Percentiles rank a stretch among this genome's conserved stretches.
Evolutionary conservation across 768 basidiomycete genomes (phyloP).

Genomic region (Trametes cingulata): DNA sequence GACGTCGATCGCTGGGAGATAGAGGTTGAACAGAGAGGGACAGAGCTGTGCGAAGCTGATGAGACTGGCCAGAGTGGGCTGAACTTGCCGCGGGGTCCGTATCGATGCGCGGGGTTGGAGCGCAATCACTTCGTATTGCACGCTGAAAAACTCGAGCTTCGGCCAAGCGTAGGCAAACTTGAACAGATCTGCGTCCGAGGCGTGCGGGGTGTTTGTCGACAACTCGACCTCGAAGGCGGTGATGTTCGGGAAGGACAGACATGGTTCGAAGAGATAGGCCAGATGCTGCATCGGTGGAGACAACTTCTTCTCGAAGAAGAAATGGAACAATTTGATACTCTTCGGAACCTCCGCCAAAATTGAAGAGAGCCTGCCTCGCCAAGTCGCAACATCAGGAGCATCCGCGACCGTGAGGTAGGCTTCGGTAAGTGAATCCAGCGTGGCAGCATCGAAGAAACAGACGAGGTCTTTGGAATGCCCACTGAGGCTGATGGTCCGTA

Average conservation of each 20-base stretch:
- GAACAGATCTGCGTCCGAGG: not conserved
- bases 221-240: not conserved
- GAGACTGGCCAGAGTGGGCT: not conserved
- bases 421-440: too few species aligned
- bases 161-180: not conserved
- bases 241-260: not conserved
- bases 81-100: not conserved
- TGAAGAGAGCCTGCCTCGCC: too few species aligned
- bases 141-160: not conserved
- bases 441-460: too few species aligned
- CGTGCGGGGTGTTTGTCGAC: not conserved
- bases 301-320: too few species aligned
- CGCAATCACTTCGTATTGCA: too few species aligned
- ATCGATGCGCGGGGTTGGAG: not conserved
- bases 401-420: too few species aligned
- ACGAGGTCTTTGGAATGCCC: too few species aligned
- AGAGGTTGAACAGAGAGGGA: not conserved
- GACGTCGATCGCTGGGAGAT: not conserved
- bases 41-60: not conserved
- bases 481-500: too few species aligned
- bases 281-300: not conserved
- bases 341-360: too few species aligned
- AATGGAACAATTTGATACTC: too few species aligned
- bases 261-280: not conserved
- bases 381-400: too few species aligned